Conservation (phyloP, 2,329 filamentous ascomycete species). For the Thermomyces lanuginosus region DNA sequence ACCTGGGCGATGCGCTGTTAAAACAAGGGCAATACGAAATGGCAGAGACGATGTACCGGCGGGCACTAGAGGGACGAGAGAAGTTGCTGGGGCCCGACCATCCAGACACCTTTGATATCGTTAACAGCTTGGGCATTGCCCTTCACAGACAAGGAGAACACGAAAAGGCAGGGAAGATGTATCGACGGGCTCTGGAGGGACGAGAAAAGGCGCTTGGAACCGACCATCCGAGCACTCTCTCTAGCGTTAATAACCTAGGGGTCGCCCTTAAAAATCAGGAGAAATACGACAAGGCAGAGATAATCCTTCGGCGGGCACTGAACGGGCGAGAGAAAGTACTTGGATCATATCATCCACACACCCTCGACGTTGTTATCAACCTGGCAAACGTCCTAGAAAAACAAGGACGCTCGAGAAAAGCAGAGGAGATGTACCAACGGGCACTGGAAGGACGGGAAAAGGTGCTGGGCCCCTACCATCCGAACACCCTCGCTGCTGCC, state of each 20-base stretch:
- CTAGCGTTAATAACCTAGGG: not conserved
- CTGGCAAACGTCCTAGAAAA: constrained; percentile 8
- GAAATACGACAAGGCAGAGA: too few species aligned
- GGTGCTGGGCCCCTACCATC: not conserved
- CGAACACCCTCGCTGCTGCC: not conserved
- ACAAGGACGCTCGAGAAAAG: constrained; percentile 11
- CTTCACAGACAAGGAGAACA: constrained; percentile 5
- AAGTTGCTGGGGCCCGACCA: not conserved
- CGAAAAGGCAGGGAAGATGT: constrained; percentile 9
- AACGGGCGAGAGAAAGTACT: constrained; percentile 3
- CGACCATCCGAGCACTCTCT: constrained; percentile 1
- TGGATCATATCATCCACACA: constrained; percentile 4
- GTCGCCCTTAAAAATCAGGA: too few species aligned
- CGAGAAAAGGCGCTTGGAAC: constrained; percentile 4
- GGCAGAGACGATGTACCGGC: not conserved
- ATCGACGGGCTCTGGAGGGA: constrained; percentile 6
- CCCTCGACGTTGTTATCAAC: constrained; percentile 5
- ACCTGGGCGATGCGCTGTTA: constrained; percentile 1
- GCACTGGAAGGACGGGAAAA: constrained; percentile 5
- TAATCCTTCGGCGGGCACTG: constrained; percentile 3
- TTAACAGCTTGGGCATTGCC: not conserved
- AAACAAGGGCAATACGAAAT: constrained; percentile 5
- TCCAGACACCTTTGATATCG: not conserved
- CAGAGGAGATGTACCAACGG: constrained; percentile 11
- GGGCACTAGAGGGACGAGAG: too few species aligned